These are phyloP conservation scores for Paragyromitra xinjiangensis DNA, from an alignment of 495 filamentous ascomycete species.

Conservation along the genomic window DNA sequence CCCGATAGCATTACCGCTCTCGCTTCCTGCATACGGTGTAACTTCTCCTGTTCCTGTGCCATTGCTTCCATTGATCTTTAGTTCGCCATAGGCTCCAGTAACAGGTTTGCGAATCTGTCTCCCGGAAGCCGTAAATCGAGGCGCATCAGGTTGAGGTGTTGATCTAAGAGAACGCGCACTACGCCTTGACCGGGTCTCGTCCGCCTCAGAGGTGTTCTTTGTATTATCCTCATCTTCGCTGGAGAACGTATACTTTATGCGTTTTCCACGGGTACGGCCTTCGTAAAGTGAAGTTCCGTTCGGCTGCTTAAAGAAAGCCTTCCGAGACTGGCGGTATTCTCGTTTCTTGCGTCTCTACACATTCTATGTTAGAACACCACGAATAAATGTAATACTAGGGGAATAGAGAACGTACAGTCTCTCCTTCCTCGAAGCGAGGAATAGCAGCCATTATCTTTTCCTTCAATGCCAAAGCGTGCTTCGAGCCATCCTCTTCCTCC, in stretches of 20 bases:
- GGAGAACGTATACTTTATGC: conserved; percentile 93
- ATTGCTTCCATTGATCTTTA: conserved; percentile 55
- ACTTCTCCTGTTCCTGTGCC: conserved; percentile 46
- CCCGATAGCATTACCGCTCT: conserved; percentile 41
- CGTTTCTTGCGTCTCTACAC: conserved; percentile 85
- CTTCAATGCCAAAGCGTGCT: conserved; percentile 77
- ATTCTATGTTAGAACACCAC: conserved; percentile 56
- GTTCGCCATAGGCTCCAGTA: conserved; percentile 77
- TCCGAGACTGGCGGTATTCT: conserved; percentile 86
- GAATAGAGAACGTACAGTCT: conserved; percentile 70
- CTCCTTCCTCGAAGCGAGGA: conserved; percentile 91
- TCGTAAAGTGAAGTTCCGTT: conserved; percentile 93
- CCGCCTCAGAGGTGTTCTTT: conserved; percentile 67
- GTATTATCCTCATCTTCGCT: conserved; percentile 80
- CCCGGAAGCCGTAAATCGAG: conserved; percentile 88
- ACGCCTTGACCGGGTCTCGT: conserved; percentile 47
- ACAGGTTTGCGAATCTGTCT: conserved; percentile 73
- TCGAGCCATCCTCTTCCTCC: conserved; percentile 75
- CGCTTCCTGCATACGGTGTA: conserved; percentile 48
- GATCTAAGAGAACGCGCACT: conserved; percentile 66
- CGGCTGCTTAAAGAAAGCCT: conserved; percentile 85
- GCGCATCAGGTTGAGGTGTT: conserved; percentile 71
- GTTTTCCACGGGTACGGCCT: conserved; percentile 93
- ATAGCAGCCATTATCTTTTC: conserved; percentile 81
- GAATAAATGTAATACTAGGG: background rate